Conservation (phyloP, 2,329 filamentous ascomycete genomes). For the Talaromyces verruculosus region DNA sequence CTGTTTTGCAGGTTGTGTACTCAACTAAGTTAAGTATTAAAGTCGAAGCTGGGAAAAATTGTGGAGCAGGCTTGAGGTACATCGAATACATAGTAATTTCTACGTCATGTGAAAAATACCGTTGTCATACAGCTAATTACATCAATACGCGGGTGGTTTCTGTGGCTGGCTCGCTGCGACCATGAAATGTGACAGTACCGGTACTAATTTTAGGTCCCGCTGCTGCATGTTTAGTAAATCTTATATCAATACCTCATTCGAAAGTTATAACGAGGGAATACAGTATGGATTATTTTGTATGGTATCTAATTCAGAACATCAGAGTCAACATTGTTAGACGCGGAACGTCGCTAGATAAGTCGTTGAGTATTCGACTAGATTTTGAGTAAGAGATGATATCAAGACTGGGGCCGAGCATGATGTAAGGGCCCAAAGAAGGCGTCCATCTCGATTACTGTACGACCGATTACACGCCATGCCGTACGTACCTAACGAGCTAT, state of each 20-base stretch:
- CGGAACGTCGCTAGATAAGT: background rate
- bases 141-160: background rate
- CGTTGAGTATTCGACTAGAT: background rate
- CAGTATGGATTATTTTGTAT: background rate
- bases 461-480: background rate
- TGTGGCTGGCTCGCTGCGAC: background rate
- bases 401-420: slow-evolving; percentile 6
- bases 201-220: slow-evolving; percentile 6
- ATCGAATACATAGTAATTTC: slow-evolving; percentile 31
- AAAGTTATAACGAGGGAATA: background rate
- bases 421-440: background rate
- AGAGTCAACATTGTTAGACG: background rate
- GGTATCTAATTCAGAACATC: background rate
- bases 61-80: slow-evolving; percentile 4
- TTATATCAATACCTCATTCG: background rate
- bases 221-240: slow-evolving; percentile 5
- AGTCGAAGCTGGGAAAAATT: slow-evolving; percentile 23
- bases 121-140: background rate
- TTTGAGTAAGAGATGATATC: background rate
- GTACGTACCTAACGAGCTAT: background rate
- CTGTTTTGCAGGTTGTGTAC: background rate
- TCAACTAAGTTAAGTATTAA: background rate
- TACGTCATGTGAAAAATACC: slow-evolving; percentile 37
- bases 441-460: background rate
- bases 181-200: slow-evolving; percentile 1